These are phyloP conservation scores for Leptodermis oblonga DNA, from an alignment of 257 asterid genomes.

Conservation along the genomic window DNA sequence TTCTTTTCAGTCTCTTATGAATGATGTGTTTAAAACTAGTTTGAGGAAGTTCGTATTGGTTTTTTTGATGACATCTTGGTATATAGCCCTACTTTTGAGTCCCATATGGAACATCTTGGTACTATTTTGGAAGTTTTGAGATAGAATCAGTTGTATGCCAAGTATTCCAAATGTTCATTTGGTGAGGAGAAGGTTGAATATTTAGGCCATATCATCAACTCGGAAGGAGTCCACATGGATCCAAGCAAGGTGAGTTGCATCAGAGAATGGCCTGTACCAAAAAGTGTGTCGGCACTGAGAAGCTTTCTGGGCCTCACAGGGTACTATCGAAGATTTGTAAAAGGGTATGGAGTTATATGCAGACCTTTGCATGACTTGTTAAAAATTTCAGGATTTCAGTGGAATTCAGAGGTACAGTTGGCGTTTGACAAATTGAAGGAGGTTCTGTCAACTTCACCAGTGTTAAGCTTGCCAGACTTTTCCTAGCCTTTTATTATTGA, in stretches of 20 bases:
- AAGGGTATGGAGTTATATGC: neutral
- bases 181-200: neutral
- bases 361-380: neutral
- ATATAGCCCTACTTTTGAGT: neutral
- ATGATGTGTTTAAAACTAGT: neutral
- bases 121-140: neutral
- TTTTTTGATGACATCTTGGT: constrained; percentile 13
- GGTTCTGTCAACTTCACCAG: neutral
- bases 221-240: neutral
- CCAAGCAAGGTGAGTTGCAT: neutral
- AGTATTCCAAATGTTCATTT: neutral
- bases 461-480: neutral
- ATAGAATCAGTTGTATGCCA: neutral
- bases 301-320: neutral
- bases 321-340: neutral
- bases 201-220: constrained; percentile 9
- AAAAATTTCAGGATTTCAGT: too few species aligned
- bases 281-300: neutral
- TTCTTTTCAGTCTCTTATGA: neutral
- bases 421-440: neutral
- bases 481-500: too few species aligned
- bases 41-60: constrained; percentile 5
- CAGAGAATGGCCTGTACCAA: neutral
- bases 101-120: neutral
- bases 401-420: neutral